Percentiles rank a stretch among this genome's conserved stretches.
Evolutionary conservation across 1,284 basidiomycete genomes (phyloP).

Genomic region (Ganoderma boninense): DNA sequence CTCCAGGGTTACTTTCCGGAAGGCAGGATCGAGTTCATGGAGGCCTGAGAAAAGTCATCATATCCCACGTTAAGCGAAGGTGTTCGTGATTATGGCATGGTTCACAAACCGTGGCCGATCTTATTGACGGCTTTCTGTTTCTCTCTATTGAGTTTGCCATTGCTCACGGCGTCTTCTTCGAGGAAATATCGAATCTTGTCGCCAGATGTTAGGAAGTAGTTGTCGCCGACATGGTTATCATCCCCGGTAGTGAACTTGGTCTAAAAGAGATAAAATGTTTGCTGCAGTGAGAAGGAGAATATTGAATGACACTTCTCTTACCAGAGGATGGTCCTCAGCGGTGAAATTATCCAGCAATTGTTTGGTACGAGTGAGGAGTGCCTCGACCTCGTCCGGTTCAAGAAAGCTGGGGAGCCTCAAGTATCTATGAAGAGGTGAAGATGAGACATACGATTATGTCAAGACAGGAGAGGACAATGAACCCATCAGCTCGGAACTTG

Average conservation of each 20-base stretch:
- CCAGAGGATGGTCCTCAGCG: conserved; percentile 83
- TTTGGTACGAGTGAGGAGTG: conserved; percentile 75
- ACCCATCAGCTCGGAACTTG: conserved; percentile 63
- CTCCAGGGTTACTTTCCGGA: conserved; percentile 80
- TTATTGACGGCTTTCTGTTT: conserved; percentile 86
- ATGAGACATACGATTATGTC: not conserved
- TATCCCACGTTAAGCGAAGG: not conserved
- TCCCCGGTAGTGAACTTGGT: conserved; percentile 89
- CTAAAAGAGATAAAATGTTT: conserved; percentile 45
- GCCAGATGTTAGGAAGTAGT: conserved; percentile 91
- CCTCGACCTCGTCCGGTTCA: conserved; percentile 59
- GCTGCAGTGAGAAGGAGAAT: conserved; percentile 1
- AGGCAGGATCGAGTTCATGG: conserved; percentile 86
- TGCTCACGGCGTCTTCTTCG: conserved; percentile 81
- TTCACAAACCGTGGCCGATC: conserved; percentile 75
- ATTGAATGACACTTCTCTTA: conserved; percentile 43
- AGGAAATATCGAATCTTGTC: conserved; percentile 94
- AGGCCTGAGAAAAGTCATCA: conserved; percentile 56
- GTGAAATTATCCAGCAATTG: conserved; percentile 81
- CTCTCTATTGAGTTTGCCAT: conserved; percentile 75
- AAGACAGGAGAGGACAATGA: conserved; percentile 21
- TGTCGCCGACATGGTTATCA: conserved; percentile 86
- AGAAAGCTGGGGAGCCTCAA: conserved; percentile 83
- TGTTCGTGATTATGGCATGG: not conserved
- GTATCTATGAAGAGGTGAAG: conserved; percentile 60